phyloP scores from a whole-genome alignment of 2,329 filamentous ascomycete species.

The Fusarium pilosicola region DNA sequence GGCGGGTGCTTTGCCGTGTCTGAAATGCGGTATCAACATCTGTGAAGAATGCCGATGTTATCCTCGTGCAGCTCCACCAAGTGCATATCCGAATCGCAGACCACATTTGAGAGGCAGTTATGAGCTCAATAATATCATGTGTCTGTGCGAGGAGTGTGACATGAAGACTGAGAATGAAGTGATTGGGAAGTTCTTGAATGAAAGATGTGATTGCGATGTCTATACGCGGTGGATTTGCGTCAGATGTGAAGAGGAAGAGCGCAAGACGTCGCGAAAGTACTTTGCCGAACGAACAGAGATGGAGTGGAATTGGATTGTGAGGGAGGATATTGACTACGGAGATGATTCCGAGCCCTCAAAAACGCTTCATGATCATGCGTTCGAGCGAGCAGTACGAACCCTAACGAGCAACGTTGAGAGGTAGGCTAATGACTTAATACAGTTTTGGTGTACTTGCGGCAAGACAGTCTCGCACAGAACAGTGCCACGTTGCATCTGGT shows the following conservation, averaged over 20 bases:
- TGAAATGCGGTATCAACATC: slow-evolving; percentile 30
- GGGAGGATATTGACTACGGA: neutral
- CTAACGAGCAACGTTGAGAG: accelerated
- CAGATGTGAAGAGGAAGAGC: neutral
- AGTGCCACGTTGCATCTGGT: slow-evolving; percentile 21
- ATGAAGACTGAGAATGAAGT: neutral
- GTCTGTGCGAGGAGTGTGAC: slow-evolving; percentile 23
- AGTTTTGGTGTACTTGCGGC: slow-evolving; percentile 33
- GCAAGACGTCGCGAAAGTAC: neutral
- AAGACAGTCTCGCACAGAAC: neutral
- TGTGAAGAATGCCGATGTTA: slow-evolving; percentile 36
- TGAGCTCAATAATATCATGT: slow-evolving; percentile 13
- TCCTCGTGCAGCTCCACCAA: slow-evolving; percentile 2
- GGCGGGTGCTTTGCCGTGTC: slow-evolving; percentile 13
- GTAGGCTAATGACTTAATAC: accelerated
- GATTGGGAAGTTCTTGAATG: neutral
- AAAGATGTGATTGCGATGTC: slow-evolving; percentile 26
- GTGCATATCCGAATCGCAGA: neutral
- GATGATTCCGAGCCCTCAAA: slow-evolving; percentile 22
- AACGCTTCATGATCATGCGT: neutral
- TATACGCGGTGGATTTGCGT: slow-evolving; percentile 28
- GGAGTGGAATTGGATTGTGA: neutral
- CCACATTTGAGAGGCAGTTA: slow-evolving; percentile 6
- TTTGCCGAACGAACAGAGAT: neutral
- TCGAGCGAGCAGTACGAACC: neutral